These are phyloP conservation scores for Phaeolepiota aurea DNA, from an alignment of 768 basidiomycete species.

Conservation along the genomic window DNA sequence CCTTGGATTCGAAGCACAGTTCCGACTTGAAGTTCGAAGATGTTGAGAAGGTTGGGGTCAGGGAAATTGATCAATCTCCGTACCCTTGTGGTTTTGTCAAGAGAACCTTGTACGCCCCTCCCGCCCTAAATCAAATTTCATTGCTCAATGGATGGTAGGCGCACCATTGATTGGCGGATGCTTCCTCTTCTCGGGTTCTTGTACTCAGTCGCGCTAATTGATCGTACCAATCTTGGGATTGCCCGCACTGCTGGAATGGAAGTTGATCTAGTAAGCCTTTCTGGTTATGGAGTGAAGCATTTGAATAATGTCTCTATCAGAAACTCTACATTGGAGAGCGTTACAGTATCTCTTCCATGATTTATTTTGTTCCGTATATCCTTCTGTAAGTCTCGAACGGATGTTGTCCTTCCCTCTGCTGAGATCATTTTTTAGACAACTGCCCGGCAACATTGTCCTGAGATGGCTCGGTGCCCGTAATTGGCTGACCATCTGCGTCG, in stretches of 20 bases:
- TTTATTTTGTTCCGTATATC: conserved; percentile 28
- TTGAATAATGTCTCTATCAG: conserved; percentile 8
- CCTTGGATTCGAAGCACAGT: conserved; percentile 13
- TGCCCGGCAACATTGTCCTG: conserved; percentile 20
- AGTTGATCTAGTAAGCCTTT: conserved; percentile 16
- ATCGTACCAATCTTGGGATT: conserved; percentile 26
- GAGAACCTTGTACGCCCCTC: conserved; percentile 12
- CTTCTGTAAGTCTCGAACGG: conserved; percentile 16
- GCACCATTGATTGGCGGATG: conserved; percentile 23
- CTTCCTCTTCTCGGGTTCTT: conserved; percentile 24
- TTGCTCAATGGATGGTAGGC: conserved; percentile 12
- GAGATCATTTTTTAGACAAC: conserved; percentile 6
- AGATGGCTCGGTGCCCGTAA: conserved; percentile 18
- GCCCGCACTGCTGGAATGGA: conserved; percentile 29
- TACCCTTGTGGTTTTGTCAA: conserved; percentile 13
- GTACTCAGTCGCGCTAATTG: conserved; percentile 27
- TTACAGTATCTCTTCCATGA: conserved; percentile 23
- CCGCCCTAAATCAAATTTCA: conserved; percentile 1
- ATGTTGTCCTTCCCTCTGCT: neutral
- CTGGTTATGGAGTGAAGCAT: neutral
- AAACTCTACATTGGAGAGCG: conserved; percentile 20
- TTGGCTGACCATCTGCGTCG: conserved; percentile 19
- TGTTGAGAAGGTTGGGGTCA: conserved; percentile 9
- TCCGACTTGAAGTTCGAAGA: conserved; percentile 14
- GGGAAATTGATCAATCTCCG: conserved; percentile 3